Base-by-base conservation (phyloP, 805 yeast genomes). In the Lipomyces sp. region DNA sequence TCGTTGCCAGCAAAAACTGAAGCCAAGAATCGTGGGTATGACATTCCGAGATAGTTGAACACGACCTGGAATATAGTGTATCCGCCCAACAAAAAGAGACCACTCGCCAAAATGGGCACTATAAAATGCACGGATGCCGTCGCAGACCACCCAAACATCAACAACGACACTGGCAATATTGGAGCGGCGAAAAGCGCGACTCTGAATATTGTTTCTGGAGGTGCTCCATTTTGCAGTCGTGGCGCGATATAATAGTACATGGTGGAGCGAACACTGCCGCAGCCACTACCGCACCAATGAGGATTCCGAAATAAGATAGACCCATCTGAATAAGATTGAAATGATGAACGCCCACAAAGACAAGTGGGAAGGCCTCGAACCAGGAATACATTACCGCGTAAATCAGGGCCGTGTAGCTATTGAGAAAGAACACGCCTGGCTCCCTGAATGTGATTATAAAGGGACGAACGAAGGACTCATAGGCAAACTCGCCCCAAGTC, bases 351-450 rank as follows among this genome's bases (percentile, higher is more conserved):
- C 80, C 83, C 4, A 68, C 64, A 67, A 82, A 87, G 2, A 84
- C 86, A 50, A 86, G 77, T 10, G 90, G 90, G 76, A 85, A 85
- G 4, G 85, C 86, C 75, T 87, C 90, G 71, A 86, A 85, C 79
- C 84, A 86, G 34, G 85, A 74, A 74, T 85, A 87, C 68, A 84
- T 70, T 39, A 82, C 75, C 35, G 87, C 84, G 74, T 86, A 87
- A 5, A 81, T 78, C 60, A 86, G 71, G 0, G 87, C 85, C 69
- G 84, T 77, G 74, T 85, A 86, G 37, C 82, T 30, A 71, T 86
- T 81, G 65, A 86, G 81, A 39, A 85, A 78, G 24, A 86, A 64
- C n/a, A 86, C 82, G 35, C 84, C 84, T 0, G 90, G 90, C 73
- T 87, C 90, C 59, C 75, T 69, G 33, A 82, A 42, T n/a, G 83